Evolutionary conservation across 495 filamentous ascomycete genomes (phyloP).

Genomic region (Staphylotrichum tortipilum): DNA sequence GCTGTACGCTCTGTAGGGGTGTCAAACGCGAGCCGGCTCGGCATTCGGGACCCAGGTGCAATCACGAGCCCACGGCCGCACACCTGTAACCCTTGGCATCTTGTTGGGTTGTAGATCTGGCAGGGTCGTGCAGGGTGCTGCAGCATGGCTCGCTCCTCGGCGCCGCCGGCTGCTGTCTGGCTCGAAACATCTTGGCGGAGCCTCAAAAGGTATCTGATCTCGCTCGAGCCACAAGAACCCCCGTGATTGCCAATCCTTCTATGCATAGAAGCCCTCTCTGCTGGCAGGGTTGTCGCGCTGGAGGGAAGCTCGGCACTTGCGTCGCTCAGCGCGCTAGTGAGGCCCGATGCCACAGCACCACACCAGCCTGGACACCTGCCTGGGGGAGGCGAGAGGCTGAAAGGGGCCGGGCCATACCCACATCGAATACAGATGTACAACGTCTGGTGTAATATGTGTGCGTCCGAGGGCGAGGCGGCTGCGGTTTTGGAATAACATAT

Average conservation of each 20-base stretch:
- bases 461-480: too few relatives aligned
- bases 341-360: too few relatives aligned
- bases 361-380: too few relatives aligned
- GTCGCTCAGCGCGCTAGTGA: background rate
- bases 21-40: background rate
- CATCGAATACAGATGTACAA: too few relatives aligned
- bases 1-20: too few relatives aligned
- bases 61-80: background rate
- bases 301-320: too few relatives aligned
- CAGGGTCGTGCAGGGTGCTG: constrained; percentile 12
- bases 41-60: background rate
- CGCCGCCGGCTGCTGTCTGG: constrained; percentile 10
- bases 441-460: too few relatives aligned
- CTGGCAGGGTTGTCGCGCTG: too few relatives aligned
- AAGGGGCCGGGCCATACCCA: too few relatives aligned
- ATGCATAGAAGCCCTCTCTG: constrained; percentile 7
- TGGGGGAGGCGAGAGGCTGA: too few relatives aligned
- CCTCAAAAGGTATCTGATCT: background rate
- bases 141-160: too few relatives aligned
- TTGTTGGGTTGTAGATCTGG: constrained; percentile 9
- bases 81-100: constrained; percentile 13
- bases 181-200: constrained; percentile 14
- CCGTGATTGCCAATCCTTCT: background rate
- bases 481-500: too few relatives aligned
- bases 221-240: background rate